Evolutionary conservation across 768 basidiomycete species (phyloP), one percentile per base, ranked within the genome.

Genomic region (Suillus subaureus): DNA sequence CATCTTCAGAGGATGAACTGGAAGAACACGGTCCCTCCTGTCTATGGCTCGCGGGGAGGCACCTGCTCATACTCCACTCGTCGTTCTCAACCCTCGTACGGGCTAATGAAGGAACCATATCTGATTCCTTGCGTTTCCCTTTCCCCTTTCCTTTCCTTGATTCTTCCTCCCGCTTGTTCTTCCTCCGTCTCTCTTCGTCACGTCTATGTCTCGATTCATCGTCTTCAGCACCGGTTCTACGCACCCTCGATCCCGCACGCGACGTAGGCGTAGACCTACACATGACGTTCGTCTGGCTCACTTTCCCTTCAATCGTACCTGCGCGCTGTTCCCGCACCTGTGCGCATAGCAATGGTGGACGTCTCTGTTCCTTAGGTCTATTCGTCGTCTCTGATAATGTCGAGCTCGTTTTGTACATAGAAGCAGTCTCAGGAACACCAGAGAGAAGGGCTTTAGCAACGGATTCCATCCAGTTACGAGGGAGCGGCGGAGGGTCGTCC

Each of bases 211-310:
- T 55, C 52, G 69, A 51, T 49, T 31, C 61, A 21, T 54, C 67
- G 39, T 65, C 65, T 49, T 70, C 77, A 64, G 26, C 79, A 73
- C 26, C 42, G 6, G 51, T 75, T 35, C 70, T 63, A 37, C 77
- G 71, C 39, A 72, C 77, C 21, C 77, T 77, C 8, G 89, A 91
- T 12, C 81, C 79, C 0, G 85, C 79, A 2, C 90, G 82, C 55
- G 89, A 91, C 6, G 82, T 83, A 4, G 91, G 90, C 6, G 90
- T 89, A 70, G 90, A 91, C 61, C 86, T 79, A 72, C 91, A 92
- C 54, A 87, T 78, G 35, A 92, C 91, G 37, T 81, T 80, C 40
- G 85, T 85, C 35, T 79, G 80, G 21, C 81, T 82, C 6, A 92
- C 82, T 18, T 77, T 70, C 1, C 79, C 76, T 43, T 72, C 63